phyloP scores from a whole-genome alignment of 1,284 basidiomycete species.

The Ceratobasidium sp. region DNA sequence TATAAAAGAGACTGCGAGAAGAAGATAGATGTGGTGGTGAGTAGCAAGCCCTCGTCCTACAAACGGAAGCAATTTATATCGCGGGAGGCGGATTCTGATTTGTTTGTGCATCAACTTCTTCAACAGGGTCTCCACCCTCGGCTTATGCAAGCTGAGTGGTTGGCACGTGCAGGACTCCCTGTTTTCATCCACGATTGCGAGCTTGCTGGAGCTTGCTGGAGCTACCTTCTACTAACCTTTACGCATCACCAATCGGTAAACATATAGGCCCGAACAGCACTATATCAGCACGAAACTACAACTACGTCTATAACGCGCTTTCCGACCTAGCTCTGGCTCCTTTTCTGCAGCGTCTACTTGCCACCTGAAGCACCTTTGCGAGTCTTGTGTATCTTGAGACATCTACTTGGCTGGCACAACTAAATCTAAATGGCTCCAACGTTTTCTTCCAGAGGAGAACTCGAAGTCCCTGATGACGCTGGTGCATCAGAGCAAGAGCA shows the following conservation, averaged over 20 bases:
- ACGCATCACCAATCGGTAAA: too few relatives aligned
- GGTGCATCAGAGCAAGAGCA: slow-evolving; percentile 52
- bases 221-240: too few relatives aligned
- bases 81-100: background rate
- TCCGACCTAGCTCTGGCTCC: too few relatives aligned
- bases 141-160: background rate
- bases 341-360: too few relatives aligned
- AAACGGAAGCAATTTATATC: slow-evolving; percentile 31
- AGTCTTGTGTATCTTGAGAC: too few relatives aligned
- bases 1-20: background rate
- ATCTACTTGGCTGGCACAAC: too few relatives aligned
- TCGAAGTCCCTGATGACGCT: slow-evolving; percentile 54
- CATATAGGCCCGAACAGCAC: too few relatives aligned
- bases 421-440: slow-evolving; percentile 47
- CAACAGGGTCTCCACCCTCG: slow-evolving; percentile 18
- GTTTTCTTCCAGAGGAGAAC: slow-evolving; percentile 57
- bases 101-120: slow-evolving; percentile 7
- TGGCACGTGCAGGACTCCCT: slow-evolving; percentile 28
- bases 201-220: too few relatives aligned
- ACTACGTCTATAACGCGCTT: too few relatives aligned
- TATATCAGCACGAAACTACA: too few relatives aligned
- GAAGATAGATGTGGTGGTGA: slow-evolving; percentile 6
- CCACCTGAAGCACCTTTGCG: too few relatives aligned
- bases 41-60: background rate
- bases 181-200: too few relatives aligned